phyloP scores from a whole-genome alignment of 495 filamentous ascomycete species.

The Rostrohypoxylon terebratum region DNA sequence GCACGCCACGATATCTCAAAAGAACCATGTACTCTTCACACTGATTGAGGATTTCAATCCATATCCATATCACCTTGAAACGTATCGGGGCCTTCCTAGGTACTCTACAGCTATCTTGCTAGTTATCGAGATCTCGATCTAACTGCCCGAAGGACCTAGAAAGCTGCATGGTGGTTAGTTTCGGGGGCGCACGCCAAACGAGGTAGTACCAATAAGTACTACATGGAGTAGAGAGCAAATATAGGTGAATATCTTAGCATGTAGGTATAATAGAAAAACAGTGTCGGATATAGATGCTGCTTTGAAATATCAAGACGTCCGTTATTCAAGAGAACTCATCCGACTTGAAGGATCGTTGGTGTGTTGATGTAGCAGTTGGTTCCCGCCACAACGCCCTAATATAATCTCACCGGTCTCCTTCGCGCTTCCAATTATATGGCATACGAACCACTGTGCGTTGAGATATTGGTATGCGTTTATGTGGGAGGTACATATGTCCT shows the following conservation, averaged over 20 bases:
- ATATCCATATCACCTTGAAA: no score
- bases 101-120: no score
- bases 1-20: no score
- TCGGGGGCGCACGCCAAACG: no score
- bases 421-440: neutral
- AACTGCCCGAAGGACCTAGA: no score
- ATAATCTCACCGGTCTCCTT: neutral
- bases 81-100: no score
- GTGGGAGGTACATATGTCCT: neutral
- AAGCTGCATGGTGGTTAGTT: no score
- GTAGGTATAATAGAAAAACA: neutral
- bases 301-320: neutral
- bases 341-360: neutral
- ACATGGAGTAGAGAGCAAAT: neutral
- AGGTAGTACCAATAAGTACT: neutral
- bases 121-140: no score
- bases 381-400: neutral
- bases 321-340: neutral
- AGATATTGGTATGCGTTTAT: neutral
- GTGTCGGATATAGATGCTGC: neutral
- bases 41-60: no score
- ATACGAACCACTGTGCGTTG: neutral
- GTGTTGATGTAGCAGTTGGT: conserved; percentile 4
- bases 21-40: no score
- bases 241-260: neutral